Evolutionary conservation across 805 yeast species (phyloP), one percentile per base, ranked within the genome.

Genomic region (Yamadazyma philogaea): DNA sequence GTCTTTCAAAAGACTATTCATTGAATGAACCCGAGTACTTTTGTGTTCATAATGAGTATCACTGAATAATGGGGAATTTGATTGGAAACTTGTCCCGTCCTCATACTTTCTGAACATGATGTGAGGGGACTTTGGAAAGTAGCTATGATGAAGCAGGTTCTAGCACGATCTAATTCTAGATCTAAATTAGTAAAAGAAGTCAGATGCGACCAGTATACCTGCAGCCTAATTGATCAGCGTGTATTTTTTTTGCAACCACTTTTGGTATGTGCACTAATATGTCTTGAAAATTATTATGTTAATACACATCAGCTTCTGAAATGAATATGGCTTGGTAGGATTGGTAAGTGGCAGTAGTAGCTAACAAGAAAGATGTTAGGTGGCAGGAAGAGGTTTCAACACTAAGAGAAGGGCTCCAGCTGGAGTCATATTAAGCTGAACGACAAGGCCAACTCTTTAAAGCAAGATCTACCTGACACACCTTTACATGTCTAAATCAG

Each of bases 1-100:
- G 22, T 45, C 47, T 17, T 45, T 48, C 21, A 45, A 37, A 3
- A 45, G 27, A 26, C 51, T 48, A 17, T 42, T 48, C n/a, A 48
- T 21, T 11, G 51, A 45, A 35, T 45, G 47, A 14, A 48, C 42
- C 28, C 51, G 36, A 2, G 35, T 26, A 15, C 34, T 37, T 19
- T 16, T 27, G 34, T 17, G 30, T 6, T 27, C 32, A 14, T 24
- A 7, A 24, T 24, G 10, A 5, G 28, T 4, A 4, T 24, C 28
- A 24, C 28, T 7, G 8, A 24, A 24, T 24, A 24, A 4, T 24
- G 28, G 28, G 10, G 28, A 24, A 11, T 24, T 24, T 24, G 10
- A n/a, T 24, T 30, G 34, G 34, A 14, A 30, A 30, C 34, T 30
- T 30, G 18, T 30, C 20, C 34, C 19, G 11, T 14, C 17, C 17